Evolutionary conservation across 768 basidiomycete genomes (phyloP).

Genomic region (Lenzites betulinus): DNA sequence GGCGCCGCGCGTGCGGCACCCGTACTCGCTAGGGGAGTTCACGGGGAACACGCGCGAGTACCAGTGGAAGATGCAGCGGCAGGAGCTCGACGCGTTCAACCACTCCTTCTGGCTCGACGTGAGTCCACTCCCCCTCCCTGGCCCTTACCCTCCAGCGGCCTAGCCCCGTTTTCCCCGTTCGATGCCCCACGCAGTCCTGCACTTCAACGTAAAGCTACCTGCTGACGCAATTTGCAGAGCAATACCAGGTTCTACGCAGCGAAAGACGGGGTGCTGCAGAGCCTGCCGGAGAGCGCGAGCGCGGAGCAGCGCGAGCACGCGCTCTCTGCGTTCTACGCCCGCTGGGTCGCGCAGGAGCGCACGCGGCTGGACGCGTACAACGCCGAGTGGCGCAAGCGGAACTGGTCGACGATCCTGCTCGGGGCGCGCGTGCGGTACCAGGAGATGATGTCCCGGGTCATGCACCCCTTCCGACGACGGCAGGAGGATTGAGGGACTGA

Average conservation of each 20-base stretch:
- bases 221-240: no score
- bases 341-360: constrained; percentile 75
- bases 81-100: constrained; percentile 74
- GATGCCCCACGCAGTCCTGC: no score
- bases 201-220: neutral
- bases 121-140: constrained; percentile 27
- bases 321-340: constrained; percentile 69
- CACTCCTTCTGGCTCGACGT: constrained; percentile 84
- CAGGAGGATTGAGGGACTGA: no score
- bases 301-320: constrained; percentile 63
- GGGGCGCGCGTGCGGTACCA: constrained; percentile 56
- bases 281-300: constrained; percentile 53
- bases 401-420: constrained; percentile 55
- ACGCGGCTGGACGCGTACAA: constrained; percentile 60
- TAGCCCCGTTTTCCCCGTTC: no score
- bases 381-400: constrained; percentile 66
- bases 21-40: constrained; percentile 82
- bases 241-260: constrained; percentile 80
- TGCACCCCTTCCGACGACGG: constrained; percentile 12
- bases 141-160: neutral
- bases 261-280: constrained; percentile 56
- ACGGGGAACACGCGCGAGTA: constrained; percentile 50
- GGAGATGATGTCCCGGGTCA: constrained; percentile 30
- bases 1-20: constrained; percentile 44
- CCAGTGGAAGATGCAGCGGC: constrained; percentile 69